phyloP scores from a whole-genome alignment of 2,329 filamentous ascomycete genomes.

The Sphaerulina vaccinii region DNA sequence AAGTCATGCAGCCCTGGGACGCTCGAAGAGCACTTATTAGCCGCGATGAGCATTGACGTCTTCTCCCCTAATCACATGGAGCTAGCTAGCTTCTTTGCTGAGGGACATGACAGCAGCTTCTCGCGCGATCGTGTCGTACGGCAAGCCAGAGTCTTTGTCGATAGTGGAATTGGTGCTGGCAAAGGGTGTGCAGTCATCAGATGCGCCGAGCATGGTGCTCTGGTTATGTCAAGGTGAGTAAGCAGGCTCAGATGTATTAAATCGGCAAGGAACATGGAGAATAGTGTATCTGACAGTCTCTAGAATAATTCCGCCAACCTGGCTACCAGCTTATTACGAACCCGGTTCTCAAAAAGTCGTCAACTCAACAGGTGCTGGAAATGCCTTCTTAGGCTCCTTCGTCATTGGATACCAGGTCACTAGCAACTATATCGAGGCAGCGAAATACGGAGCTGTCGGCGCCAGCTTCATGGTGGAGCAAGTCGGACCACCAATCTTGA shows the following conservation, averaged over 20 bases:
- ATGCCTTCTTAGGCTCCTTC: constrained; percentile 32
- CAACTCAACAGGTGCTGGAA: constrained; percentile 33
- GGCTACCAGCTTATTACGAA: constrained; percentile 27
- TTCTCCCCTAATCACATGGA: constrained; percentile 36
- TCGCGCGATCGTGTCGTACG: constrained; percentile 19
- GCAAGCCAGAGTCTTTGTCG: constrained; percentile 26
- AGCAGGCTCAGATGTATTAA: neutral
- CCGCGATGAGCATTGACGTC: constrained; percentile 23
- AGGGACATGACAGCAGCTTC: constrained; percentile 4
- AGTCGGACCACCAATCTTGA: constrained; percentile 41
- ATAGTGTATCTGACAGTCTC: neutral
- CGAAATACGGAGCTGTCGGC: constrained; percentile 29
- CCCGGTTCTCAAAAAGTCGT: constrained; percentile 21
- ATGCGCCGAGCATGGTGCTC: constrained; percentile 30
- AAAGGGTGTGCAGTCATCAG: constrained; percentile 26
- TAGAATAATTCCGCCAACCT: constrained; percentile 6
- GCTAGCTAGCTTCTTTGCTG: constrained; percentile 27
- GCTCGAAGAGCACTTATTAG: constrained; percentile 21
- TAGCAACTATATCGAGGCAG: constrained; percentile 23
- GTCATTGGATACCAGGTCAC: constrained; percentile 27
- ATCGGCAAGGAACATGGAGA: no score
- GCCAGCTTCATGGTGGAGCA: constrained; percentile 32
- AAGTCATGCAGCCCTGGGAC: constrained; percentile 28
- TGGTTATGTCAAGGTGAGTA: constrained; percentile 19
- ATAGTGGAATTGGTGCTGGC: constrained; percentile 15